A percentile compares a stretch with the other conserved stretches of the same genome.
These are phyloP conservation scores for Metroxylon sagu DNA, from an alignment of 176 grass and related monocot species.

Conservation along the genomic window DNA sequence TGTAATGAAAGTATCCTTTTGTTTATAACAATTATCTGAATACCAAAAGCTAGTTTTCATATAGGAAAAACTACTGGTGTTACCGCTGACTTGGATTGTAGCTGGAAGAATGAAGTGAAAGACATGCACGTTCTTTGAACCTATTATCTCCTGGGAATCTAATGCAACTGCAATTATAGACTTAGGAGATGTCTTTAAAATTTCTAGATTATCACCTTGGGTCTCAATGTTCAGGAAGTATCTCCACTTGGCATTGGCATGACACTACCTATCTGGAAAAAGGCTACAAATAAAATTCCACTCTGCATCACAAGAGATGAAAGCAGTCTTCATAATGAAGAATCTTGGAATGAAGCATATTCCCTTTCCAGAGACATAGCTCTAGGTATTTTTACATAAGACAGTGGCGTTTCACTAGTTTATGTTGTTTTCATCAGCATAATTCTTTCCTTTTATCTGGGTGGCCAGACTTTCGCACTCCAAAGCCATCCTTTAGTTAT, in stretches of 20 bases:
- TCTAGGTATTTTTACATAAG: constrained; percentile 30
- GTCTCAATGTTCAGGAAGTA: constrained; percentile 42
- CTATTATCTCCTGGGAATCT: too few relatives aligned
- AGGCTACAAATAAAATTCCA: constrained; percentile 28
- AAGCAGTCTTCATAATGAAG: constrained; percentile 1
- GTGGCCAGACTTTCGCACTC: constrained; percentile 48
- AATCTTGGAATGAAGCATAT: constrained; percentile 19
- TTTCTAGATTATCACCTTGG: neutral
- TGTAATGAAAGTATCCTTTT: too few relatives aligned
- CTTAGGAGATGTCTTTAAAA: too few relatives aligned
- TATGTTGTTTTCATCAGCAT: constrained; percentile 6
- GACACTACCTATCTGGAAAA: constrained; percentile 44
- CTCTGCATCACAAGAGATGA: constrained; percentile 12
- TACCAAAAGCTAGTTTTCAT: too few relatives aligned
- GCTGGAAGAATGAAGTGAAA: too few relatives aligned
- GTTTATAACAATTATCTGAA: too few relatives aligned
- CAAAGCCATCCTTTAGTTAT: constrained; percentile 45
- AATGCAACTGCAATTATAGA: too few relatives aligned
- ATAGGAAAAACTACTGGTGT: too few relatives aligned
- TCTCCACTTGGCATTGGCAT: constrained; percentile 30
- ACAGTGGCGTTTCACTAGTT: constrained; percentile 1
- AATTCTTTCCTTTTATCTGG: neutral
- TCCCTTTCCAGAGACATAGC: constrained; percentile 13
- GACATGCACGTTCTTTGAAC: too few relatives aligned
- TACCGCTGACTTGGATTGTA: too few relatives aligned